phyloP scores from a whole-genome alignment of 129 eudicot genomes.

The Tanacetum coccineum region DNA sequence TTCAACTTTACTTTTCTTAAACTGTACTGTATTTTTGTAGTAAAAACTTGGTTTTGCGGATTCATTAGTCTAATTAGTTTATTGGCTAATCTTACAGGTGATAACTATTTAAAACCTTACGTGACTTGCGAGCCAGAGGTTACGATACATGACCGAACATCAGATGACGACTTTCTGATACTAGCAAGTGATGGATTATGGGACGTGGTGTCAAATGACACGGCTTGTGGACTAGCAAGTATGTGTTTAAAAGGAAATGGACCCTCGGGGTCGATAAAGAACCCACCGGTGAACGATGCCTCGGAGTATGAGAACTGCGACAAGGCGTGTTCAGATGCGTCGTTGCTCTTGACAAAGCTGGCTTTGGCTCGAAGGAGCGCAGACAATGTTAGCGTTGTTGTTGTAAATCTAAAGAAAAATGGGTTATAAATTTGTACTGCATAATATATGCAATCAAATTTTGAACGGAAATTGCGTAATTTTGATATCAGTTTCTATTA shows the following conservation, averaged over 20 bases:
- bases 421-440: background rate
- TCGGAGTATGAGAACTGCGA: constrained; percentile 33
- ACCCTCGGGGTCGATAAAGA: constrained; percentile 16
- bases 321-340: constrained; percentile 56
- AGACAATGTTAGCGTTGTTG: constrained; percentile 76
- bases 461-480: background rate
- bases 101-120: constrained; percentile 43
- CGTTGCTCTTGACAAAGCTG: constrained; percentile 58
- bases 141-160: constrained; percentile 25
- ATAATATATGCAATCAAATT: background rate
- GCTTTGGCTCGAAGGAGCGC: constrained; percentile 72
- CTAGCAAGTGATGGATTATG: constrained; percentile 54
- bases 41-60: too few species aligned
- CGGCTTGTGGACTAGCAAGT: constrained; percentile 37
- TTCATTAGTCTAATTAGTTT: background rate
- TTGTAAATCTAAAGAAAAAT: constrained; percentile 50
- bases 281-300: constrained; percentile 12
- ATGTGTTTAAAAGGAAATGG: constrained; percentile 39
- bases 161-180: constrained; percentile 39
- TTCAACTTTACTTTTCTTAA: too few species aligned
- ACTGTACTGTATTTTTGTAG: too few species aligned
- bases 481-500: background rate
- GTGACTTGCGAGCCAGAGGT: constrained; percentile 46
- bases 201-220: constrained; percentile 50
- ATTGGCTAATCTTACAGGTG: constrained; percentile 28